A percentile compares a stretch with the other conserved stretches of the same genome.
phyloP scores from a whole-genome alignment of 306 rosid species.

The Leucaena leucocephala region DNA sequence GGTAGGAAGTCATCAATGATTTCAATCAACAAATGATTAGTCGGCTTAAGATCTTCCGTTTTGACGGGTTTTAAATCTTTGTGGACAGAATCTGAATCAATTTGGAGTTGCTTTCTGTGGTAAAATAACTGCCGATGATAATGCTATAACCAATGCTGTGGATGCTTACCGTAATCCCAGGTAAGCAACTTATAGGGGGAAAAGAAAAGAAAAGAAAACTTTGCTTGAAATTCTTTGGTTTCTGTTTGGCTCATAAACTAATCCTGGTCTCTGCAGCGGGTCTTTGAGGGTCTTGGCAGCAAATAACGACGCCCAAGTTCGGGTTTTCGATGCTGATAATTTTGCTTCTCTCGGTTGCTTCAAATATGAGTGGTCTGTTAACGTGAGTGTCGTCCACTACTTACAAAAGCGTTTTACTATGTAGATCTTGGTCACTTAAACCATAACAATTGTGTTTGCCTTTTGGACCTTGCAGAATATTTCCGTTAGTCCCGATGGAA shows the following conservation, averaged over 20 bases:
- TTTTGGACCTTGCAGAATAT: slow-evolving; percentile 54
- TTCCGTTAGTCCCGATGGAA: slow-evolving; percentile 85
- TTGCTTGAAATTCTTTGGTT: not conserved
- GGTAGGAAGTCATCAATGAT: slow-evolving; percentile 48
- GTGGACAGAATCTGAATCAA: slow-evolving; percentile 59
- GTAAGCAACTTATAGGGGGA: slow-evolving; percentile 43
- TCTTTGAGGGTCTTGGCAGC: slow-evolving; percentile 70
- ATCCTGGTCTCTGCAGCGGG: slow-evolving; percentile 59
- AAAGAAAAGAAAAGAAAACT: not conserved
- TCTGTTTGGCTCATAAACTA: slow-evolving; percentile 25
- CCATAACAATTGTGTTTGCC: slow-evolving; percentile 6
- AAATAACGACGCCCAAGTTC: slow-evolving; percentile 86
- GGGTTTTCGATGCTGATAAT: slow-evolving; percentile 65
- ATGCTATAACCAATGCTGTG: slow-evolving; percentile 89
- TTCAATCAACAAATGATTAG: slow-evolving; percentile 16
- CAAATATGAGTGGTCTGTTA: slow-evolving; percentile 89
- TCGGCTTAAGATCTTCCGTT: not conserved
- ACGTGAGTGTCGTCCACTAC: slow-evolving; percentile 61
- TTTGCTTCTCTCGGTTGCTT: slow-evolving; percentile 68
- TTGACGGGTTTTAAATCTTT: slow-evolving; percentile 16
- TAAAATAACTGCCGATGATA: slow-evolving; percentile 74
- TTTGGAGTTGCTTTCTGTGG: slow-evolving; percentile 84
- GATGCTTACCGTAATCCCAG: slow-evolving; percentile 62
- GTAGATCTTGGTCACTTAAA: not conserved
- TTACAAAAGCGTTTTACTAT: not conserved